phyloP scores from a whole-genome alignment of 1,284 basidiomycete species.

The Coniophora puteana region DNA sequence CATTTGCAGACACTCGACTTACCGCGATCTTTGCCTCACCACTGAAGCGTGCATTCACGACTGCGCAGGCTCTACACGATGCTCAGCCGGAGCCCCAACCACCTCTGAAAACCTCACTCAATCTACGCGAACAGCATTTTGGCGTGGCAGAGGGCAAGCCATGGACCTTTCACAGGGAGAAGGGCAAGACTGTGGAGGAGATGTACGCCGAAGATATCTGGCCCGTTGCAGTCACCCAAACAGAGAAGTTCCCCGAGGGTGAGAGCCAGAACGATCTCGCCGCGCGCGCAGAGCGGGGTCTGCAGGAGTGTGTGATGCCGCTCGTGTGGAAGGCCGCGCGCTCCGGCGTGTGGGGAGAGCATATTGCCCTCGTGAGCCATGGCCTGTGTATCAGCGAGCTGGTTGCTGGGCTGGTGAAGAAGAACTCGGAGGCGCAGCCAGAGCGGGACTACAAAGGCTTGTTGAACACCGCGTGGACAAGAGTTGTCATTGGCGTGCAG shows the following conservation, averaged over 20 bases:
- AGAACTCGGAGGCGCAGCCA: slow-evolving; percentile 31
- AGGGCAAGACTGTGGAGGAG: slow-evolving; percentile 45
- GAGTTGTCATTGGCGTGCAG: slow-evolving; percentile 46
- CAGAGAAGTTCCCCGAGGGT: slow-evolving; percentile 65
- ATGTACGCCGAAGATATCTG: slow-evolving; percentile 51
- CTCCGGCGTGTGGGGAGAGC: slow-evolving; percentile 37
- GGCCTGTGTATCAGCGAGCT: slow-evolving; percentile 75
- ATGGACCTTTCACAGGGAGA: slow-evolving; percentile 41
- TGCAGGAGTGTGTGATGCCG: slow-evolving; percentile 60
- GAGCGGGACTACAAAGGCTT: slow-evolving; percentile 47
- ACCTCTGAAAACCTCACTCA: slow-evolving; percentile 44
- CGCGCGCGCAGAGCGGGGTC: slow-evolving; percentile 53
- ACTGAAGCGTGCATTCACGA: slow-evolving; percentile 73
- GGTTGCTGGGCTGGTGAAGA: slow-evolving; percentile 45
- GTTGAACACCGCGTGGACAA: slow-evolving; percentile 70
- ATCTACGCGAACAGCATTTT: slow-evolving; percentile 67
- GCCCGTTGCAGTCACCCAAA: slow-evolving; percentile 43
- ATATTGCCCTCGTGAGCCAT: slow-evolving; percentile 78
- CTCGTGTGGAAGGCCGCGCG: slow-evolving; percentile 43
- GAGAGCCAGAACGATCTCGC: slow-evolving; percentile 73
- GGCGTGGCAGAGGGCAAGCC: slow-evolving; percentile 71
- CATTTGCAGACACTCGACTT: slow-evolving; percentile 56
- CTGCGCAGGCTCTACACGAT: slow-evolving; percentile 59
- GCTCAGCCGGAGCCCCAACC: slow-evolving; percentile 51
- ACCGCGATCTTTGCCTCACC: slow-evolving; percentile 77